Evolutionary conservation across 371 early-diverging fungal genomes (phyloP).

Genomic region (Dichotomocladium elegans): DNA sequence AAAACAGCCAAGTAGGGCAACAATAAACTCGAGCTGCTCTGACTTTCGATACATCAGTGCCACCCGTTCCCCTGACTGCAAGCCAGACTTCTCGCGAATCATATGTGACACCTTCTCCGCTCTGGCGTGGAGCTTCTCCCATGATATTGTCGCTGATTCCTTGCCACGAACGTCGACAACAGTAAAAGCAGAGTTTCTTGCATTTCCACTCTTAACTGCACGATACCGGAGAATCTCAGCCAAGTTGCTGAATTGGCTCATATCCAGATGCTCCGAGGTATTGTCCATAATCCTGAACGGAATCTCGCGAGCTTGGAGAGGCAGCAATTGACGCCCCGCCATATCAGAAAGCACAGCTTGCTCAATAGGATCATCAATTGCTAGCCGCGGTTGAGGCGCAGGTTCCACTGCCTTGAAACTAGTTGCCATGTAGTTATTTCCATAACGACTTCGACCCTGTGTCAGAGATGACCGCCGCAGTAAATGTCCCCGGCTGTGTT

Average conservation of each 20-base stretch:
- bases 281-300: conserved; percentile 25
- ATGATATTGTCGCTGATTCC: conserved; percentile 61
- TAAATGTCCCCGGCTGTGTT: conserved; percentile 1
- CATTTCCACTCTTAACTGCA: conserved; percentile 37
- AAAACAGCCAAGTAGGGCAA: conserved; percentile 76
- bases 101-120: conserved; percentile 69
- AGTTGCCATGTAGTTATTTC: conserved; percentile 39
- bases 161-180: conserved; percentile 75
- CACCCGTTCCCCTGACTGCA: conserved; percentile 63
- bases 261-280: conserved; percentile 17
- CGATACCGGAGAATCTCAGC: conserved; percentile 58
- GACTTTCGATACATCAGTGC: conserved; percentile 78
- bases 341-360: conserved; percentile 29
- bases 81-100: conserved; percentile 53
- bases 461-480: conserved; percentile 9
- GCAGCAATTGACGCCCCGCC: conserved; percentile 39
- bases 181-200: conserved; percentile 55
- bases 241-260: conserved; percentile 49
- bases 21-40: conserved; percentile 77
- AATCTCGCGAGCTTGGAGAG: conserved; percentile 27
- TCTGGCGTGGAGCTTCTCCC: conserved; percentile 68
- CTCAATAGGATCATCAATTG: conserved; percentile 23
- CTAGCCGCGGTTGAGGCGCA: conserved; percentile 27
- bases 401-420: conserved; percentile 45
- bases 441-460: conserved; percentile 31